Conservation (phyloP, 2,329 filamentous ascomycete genomes). For the Alternaria incomplexa region DNA sequence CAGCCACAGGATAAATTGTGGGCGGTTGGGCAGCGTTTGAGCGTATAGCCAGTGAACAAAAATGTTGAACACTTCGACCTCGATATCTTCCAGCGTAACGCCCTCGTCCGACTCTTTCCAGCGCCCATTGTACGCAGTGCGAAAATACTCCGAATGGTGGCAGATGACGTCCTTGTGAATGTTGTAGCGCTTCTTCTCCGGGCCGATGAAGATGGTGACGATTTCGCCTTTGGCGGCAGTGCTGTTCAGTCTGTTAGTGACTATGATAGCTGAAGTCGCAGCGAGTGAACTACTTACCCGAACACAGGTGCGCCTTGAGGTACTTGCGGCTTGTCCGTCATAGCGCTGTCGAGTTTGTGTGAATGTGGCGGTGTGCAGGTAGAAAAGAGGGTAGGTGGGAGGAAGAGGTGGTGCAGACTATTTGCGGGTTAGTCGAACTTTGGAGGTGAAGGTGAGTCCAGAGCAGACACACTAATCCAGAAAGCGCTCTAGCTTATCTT, state of each 20-base stretch:
- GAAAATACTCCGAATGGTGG: background rate
- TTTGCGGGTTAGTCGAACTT: background rate
- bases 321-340: background rate
- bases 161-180: background rate
- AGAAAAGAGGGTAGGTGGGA: background rate
- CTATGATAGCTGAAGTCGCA: background rate
- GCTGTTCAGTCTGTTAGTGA: background rate
- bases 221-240: background rate
- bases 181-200: background rate
- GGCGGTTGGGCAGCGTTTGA: too few relatives aligned
- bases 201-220: background rate
- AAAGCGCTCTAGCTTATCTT: background rate
- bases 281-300: background rate
- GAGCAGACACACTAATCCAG: background rate
- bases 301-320: fast-evolving
- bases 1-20: too few relatives aligned
- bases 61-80: background rate
- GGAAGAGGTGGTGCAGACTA: background rate
- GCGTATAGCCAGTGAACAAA: background rate
- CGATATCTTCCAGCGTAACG: background rate
- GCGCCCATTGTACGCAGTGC: background rate
- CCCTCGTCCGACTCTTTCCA: background rate
- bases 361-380: fast-evolving
- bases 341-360: background rate
- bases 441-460: background rate